phyloP scores from a whole-genome alignment of 139 green algal species.

The Pleodorina starrii region DNA sequence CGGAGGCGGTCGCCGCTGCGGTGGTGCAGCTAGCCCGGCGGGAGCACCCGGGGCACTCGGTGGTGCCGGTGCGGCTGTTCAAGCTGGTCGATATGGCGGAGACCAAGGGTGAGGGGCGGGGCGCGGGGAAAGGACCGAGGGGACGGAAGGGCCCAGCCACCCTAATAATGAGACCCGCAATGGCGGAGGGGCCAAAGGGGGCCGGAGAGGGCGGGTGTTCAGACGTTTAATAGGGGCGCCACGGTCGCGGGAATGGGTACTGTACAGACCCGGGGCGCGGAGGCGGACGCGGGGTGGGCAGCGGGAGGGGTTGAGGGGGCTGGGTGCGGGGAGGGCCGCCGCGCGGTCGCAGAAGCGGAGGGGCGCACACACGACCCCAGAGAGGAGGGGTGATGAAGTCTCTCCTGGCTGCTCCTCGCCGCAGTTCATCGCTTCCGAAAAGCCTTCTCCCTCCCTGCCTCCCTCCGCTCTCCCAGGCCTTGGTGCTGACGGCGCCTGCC shows the following conservation, averaged over 20 bases:
- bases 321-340: too few relatives aligned
- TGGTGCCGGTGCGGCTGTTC: slow-evolving; percentile 42
- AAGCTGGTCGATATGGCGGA: not conserved
- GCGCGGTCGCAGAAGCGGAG: too few relatives aligned
- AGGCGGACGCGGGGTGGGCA: too few relatives aligned
- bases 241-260: too few relatives aligned
- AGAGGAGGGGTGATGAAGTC: too few relatives aligned
- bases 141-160: not conserved
- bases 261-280: too few relatives aligned
- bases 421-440: too few relatives aligned
- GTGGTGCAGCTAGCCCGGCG: slow-evolving; percentile 1
- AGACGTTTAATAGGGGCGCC: too few relatives aligned
- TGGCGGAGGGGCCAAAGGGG: not conserved
- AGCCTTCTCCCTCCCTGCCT: too few relatives aligned
- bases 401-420: too few relatives aligned
- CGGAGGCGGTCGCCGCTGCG: not conserved
- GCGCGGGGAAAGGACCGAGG: not conserved
- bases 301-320: too few relatives aligned
- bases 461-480: slow-evolving; percentile 12
- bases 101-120: not conserved
- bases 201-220: not conserved
- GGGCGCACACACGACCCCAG: too few relatives aligned
- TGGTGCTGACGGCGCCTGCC: not conserved
- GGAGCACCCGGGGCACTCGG: slow-evolving; percentile 17
- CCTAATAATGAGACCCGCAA: not conserved